Conservation (phyloP, 345 rosid species). For the Pseudoturritis turrita region DNA sequence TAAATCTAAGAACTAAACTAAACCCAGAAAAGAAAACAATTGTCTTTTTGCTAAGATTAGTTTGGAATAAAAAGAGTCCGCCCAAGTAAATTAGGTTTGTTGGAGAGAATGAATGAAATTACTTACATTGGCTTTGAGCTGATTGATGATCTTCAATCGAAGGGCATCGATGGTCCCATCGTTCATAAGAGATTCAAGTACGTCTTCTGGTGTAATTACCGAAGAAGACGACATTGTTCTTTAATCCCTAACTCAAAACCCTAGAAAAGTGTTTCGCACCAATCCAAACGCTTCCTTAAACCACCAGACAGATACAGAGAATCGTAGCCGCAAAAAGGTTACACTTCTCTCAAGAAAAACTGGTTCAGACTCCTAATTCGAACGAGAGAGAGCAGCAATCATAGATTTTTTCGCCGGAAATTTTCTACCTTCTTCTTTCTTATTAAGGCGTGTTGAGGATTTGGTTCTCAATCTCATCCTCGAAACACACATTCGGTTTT, state of each 20-base stretch:
- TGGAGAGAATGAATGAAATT: conserved; percentile 9
- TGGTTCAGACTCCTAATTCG: not conserved
- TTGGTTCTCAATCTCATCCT: not conserved
- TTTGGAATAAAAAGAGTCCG: not conserved
- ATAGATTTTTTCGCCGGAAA: not conserved
- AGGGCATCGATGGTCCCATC: conserved; percentile 87
- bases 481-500: not conserved
- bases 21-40: not conserved
- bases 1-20: not conserved
- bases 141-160: conserved; percentile 75
- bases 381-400: not conserved
- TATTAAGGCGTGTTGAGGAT: not conserved
- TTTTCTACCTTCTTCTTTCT: not conserved
- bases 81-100: not conserved
- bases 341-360: not conserved
- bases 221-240: conserved; percentile 55
- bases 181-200: conserved; percentile 77
- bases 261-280: not conserved
- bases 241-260: conserved; percentile 4
- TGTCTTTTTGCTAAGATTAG: not conserved
- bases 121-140: conserved; percentile 92
- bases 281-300: not conserved
- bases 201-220: conserved; percentile 78
- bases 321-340: not conserved
- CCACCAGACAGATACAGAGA: not conserved